These are phyloP conservation scores for Calendula officinalis DNA, from an alignment of 129 eudicot species.

Conservation along the genomic window DNA sequence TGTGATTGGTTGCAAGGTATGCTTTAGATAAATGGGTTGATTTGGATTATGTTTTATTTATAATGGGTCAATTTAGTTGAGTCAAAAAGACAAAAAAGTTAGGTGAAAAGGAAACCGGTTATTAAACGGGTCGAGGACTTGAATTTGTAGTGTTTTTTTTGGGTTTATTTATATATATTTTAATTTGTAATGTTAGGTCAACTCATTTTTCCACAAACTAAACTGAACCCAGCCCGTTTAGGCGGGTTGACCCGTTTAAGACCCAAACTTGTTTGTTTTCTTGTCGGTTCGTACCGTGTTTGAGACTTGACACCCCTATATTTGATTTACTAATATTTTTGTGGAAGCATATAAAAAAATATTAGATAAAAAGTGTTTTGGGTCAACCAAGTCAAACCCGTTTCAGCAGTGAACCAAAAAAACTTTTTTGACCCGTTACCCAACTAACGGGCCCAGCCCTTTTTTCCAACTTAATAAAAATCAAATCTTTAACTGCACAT, in stretches of 20 bases:
- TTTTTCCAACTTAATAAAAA: slow-evolving; percentile 1
- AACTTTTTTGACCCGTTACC: not conserved
- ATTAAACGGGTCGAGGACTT: not conserved
- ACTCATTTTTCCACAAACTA: no score
- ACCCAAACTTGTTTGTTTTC: no score
- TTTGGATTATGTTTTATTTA: not conserved
- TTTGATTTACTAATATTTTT: not conserved
- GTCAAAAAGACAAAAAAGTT: not conserved
- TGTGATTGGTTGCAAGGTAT: slow-evolving; percentile 56
- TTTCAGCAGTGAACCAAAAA: not conserved
- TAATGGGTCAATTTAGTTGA: not conserved
- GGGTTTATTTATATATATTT: no score
- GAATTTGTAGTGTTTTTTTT: no score
- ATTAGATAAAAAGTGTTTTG: not conserved
- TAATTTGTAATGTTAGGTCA: no score
- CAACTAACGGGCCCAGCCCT: not conserved
- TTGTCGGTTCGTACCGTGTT: no score
- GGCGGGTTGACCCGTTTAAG: no score
- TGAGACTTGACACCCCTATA: not conserved
- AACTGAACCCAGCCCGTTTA: no score
- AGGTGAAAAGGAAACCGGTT: not conserved
- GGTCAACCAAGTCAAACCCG: not conserved
- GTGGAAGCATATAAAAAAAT: not conserved
- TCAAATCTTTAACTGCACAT: slow-evolving; percentile 12
- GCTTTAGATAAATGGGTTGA: not conserved